Evolutionary conservation across 2,329 filamentous ascomycete genomes (phyloP).

Genomic region (Orbilia blumenaviensis): DNA sequence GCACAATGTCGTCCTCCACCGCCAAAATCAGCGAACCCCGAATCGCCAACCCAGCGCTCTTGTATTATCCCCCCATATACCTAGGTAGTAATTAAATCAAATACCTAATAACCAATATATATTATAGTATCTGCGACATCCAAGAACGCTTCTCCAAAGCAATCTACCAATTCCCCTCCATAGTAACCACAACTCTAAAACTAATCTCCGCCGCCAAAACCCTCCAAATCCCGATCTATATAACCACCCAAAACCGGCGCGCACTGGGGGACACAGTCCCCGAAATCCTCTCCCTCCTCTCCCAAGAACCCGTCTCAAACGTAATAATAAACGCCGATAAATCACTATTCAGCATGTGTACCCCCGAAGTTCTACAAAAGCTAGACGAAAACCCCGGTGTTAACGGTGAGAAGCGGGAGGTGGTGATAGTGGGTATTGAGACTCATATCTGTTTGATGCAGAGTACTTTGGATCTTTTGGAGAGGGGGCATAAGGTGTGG

Average conservation of each 20-base stretch:
- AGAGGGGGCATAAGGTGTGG: slow-evolving; percentile 81
- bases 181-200: slow-evolving; percentile 76
- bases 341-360: slow-evolving; percentile 87
- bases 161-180: slow-evolving; percentile 84
- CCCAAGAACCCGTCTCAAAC: slow-evolving; percentile 61
- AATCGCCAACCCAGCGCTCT: slow-evolving; percentile 38
- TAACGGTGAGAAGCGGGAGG: slow-evolving; percentile 56
- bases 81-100: too few relatives aligned
- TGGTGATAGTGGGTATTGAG: slow-evolving; percentile 90
- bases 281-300: slow-evolving; percentile 67
- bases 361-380: slow-evolving; percentile 61
- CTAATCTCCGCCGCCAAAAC: slow-evolving; percentile 72
- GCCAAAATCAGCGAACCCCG: slow-evolving; percentile 18
- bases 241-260: slow-evolving; percentile 83
- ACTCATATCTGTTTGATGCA: slow-evolving; percentile 94
- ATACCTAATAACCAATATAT: not conserved
- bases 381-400: not conserved
- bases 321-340: slow-evolving; percentile 77
- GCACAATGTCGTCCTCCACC: slow-evolving; percentile 52
- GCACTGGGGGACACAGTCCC: slow-evolving; percentile 82
- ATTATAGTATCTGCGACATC: slow-evolving; percentile 82
- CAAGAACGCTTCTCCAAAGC: slow-evolving; percentile 89
- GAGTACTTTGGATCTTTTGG: slow-evolving; percentile 82
- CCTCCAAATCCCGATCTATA: slow-evolving; percentile 79
- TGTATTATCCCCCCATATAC: slow-evolving; percentile 52